Base-by-base conservation (phyloP, 2,329 filamentous ascomycete species). In the Aspergillus awamori region DNA sequence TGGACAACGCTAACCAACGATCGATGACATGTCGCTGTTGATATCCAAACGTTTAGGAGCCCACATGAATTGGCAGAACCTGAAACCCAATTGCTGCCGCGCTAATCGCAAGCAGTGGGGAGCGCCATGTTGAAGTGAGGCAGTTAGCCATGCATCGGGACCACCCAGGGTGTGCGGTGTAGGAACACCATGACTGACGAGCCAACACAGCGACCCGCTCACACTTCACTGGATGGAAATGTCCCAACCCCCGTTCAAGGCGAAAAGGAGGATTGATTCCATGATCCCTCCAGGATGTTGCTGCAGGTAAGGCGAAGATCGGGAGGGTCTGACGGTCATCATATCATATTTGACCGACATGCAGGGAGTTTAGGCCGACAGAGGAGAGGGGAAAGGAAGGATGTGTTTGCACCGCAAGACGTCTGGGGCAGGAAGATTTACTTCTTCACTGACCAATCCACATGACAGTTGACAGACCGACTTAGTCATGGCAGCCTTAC, bases 1-100 rank as follows among this genome's bases (percentile, higher is more conserved):
- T 56, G 51, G 58, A 59, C 58, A 63, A 57, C 65, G 54, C 64
- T 63, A 65, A 65, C 52, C 57, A 49, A 38, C 57, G 63, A 64
- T 63, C 61, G 66, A 66, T 69, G 68, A 69, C 66, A 69, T 70
- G 69, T 69, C 64, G 57, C 62, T 57, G 53, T 56, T 56, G 60
- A 59, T 63, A 61, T 62, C 67, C 67, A 66, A 60, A 69, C 64
- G 58, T 62, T 63, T 53, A 36, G 55, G 57, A 48, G 61, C 61
- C 60, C 61, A 63, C 65, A 68, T 67, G 56, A 59, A 58, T 64
- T 64, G 63, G 63, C 57, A 66, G 54, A 41, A 33, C 53, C 59
- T 56, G 41, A 39, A 64, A 58, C 58, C 67, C 65, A 69, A 69
- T 67, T 62, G 63, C 55, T 55, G 47, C 20, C 39, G 36, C 53